Evolutionary conservation across 129 eudicot species (phyloP), one percentile per base, ranked within the genome.

Genomic region (Apium graveolens): DNA sequence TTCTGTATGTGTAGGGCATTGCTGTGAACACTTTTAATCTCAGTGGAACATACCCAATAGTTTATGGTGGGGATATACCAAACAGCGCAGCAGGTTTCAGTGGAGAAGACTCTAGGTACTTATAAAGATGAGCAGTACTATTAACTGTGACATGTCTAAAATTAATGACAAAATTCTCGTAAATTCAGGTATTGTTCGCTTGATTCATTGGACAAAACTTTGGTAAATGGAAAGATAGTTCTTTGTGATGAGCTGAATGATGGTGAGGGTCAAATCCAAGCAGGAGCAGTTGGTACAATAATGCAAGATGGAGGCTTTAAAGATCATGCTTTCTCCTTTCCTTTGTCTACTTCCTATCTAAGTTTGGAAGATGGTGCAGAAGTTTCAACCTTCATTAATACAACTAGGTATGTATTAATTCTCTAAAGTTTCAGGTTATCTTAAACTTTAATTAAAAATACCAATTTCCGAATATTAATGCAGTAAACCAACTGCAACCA

Each of bases 1-100:
- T 35, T 70, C 29, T 70, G 44, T 51, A 6, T 14, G 27, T 70
- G 34, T 78, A 88, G 92, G 92, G 92, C 45, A 37, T 75, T 39
- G 49, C 82, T 0, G 42, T 84, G 62, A 88, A 88, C 62, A 75
- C 92, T 10, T 86, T 86, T 66, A 53, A 43, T 43, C 85, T 86
- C 21, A 27, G 76, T 13, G 78, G 31, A 5, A 48, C n/a, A 38
- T 80, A 84, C 75, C 88, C 92, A 66, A 42, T 88, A 77, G 83
- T 88, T 79, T 82, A 84, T 41, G 92, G 85, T 3, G 92, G 88
- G 68, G 77, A 84, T 48, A 86, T 80, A 24, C 88, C 92, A 2
- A 88, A 85, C 49, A 79, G 41, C 38, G 43, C 74, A 8, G 87
- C 81, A 26, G 89, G 87, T 76, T 81, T 37, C 63, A 55, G 17